phyloP scores from a whole-genome alignment of 1,284 basidiomycete genomes.

The Pseudozyma pruni region DNA sequence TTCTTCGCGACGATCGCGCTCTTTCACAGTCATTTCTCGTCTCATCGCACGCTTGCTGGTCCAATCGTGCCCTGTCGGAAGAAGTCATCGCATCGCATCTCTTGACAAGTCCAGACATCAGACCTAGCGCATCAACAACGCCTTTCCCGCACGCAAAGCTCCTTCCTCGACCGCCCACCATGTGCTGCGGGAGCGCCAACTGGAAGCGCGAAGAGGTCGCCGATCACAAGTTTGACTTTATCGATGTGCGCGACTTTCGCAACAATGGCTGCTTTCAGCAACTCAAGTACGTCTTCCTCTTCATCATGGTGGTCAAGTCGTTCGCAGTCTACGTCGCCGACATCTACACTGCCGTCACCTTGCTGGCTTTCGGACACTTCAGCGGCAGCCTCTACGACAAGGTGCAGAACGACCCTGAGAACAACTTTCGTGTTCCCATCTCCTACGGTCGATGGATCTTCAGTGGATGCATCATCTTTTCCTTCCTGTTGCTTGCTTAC shows the following conservation, averaged over 20 bases:
- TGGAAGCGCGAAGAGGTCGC: conserved; percentile 98
- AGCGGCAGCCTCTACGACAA: conserved; percentile 81
- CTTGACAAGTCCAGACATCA: conserved; percentile 19
- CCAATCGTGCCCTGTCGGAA: conserved; percentile 13
- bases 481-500: conserved; percentile 90
- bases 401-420: conserved; percentile 73
- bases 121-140: conserved; percentile 17
- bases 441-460: conserved; percentile 93
- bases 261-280: conserved; percentile 87
- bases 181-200: conserved; percentile 58
- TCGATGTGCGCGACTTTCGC: conserved; percentile 90
- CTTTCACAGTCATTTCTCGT: background rate
- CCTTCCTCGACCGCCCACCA: conserved; percentile 10
- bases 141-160: background rate
- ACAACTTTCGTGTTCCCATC: conserved; percentile 89
- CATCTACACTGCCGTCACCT: conserved; percentile 95
- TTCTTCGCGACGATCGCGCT: no score
- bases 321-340: conserved; percentile 96
- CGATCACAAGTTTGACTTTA: conserved; percentile 99
- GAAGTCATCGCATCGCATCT: conserved; percentile 25
- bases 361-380: conserved; percentile 92
- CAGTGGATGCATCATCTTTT: conserved; percentile 96
- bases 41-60: conserved; percentile 13
- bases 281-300: conserved; percentile 89
- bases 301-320: conserved; percentile 89